Percentiles rank a stretch among this genome's conserved stretches.
Conservation (phyloP, 352 stramenopile species). For the Chloridella minuta region DNA sequence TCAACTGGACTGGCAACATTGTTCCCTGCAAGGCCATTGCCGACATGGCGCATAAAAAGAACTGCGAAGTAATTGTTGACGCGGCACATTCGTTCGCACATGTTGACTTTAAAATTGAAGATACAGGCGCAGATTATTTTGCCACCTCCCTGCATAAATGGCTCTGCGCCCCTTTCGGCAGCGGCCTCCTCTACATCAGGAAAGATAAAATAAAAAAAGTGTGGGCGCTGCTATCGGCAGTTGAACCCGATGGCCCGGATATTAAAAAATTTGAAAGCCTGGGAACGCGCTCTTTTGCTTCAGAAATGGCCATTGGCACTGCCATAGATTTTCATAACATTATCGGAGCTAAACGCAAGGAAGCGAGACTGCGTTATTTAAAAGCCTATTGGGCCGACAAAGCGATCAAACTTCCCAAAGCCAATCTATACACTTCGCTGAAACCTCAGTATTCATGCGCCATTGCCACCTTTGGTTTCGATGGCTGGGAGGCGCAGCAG, state of each 20-base stretch:
- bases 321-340: not conserved
- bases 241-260: not conserved
- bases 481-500: not conserved
- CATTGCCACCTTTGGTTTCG: not conserved
- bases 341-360: not conserved
- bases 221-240: not conserved
- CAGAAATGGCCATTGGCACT: not conserved
- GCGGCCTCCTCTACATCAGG: not conserved
- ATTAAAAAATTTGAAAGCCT: conserved; percentile 6
- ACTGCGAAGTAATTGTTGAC: not conserved
- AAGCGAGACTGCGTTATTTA: not conserved
- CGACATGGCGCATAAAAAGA: not conserved
- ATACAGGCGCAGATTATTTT: not conserved
- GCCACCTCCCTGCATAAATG: not conserved
- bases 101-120: not conserved
- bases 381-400: not conserved
- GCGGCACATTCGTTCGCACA: not conserved
- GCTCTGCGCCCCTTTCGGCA: not conserved
- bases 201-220: not conserved
- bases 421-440: not conserved
- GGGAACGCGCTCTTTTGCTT: not conserved
- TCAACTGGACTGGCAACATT: not conserved
- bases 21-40: not conserved
- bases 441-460: not conserved
- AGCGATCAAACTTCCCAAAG: not conserved